phyloP scores from a whole-genome alignment of 2,329 filamentous ascomycete species.

The Aspergillus pseudoglaucus region DNA sequence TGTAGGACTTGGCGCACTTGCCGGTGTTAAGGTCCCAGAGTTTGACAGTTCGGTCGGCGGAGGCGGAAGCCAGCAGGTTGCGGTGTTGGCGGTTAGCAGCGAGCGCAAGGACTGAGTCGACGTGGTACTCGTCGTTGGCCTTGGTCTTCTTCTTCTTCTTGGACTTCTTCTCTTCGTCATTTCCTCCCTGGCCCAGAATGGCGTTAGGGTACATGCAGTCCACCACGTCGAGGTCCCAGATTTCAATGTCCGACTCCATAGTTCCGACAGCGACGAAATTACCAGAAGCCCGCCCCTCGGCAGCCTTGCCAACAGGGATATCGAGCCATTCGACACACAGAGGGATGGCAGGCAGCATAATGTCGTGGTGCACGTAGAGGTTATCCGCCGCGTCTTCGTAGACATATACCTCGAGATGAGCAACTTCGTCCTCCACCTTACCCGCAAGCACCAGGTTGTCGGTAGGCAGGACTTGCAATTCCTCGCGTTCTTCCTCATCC shows the following conservation, averaged over 20 bases:
- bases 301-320: conserved; percentile 71
- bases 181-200: conserved; percentile 71
- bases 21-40: conserved; percentile 93
- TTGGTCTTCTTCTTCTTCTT: conserved; percentile 91
- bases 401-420: conserved; percentile 92
- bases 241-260: conserved; percentile 96
- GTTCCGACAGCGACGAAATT: conserved; percentile 95
- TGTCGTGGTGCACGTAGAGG: conserved; percentile 97
- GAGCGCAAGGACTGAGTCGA: conserved; percentile 85
- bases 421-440: conserved; percentile 94
- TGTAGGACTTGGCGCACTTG: conserved; percentile 91
- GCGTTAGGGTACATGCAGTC: conserved; percentile 98
- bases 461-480: conserved; percentile 83
- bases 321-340: conserved; percentile 95
- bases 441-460: conserved; percentile 90
- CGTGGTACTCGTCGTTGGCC: conserved; percentile 85
- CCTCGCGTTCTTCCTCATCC: conserved; percentile 82
- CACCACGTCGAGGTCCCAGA: conserved; percentile 94
- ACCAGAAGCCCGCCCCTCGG: conserved; percentile 60
- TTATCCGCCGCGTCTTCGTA: conserved; percentile 95
- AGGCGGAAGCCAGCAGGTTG: conserved; percentile 89
- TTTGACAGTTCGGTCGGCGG: conserved; percentile 95
- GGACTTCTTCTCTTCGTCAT: conserved; percentile 56
- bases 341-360: conserved; percentile 96
- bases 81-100: conserved; percentile 89